A percentile compares a stretch with the other conserved stretches of the same genome.
These are phyloP conservation scores for Fraxinus floribunda DNA, from an alignment of 305 asterid species.

Conservation along the genomic window DNA sequence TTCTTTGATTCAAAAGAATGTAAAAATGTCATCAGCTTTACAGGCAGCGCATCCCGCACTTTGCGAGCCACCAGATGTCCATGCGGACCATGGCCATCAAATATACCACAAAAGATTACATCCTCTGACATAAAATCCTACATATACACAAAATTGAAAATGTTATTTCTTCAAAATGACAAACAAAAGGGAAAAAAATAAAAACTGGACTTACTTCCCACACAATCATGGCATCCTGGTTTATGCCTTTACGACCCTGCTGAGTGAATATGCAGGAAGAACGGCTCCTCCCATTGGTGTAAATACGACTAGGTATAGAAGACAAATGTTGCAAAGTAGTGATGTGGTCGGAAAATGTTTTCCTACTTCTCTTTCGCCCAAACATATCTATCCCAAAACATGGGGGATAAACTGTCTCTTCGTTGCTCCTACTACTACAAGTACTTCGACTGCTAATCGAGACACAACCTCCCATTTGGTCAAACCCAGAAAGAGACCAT, in stretches of 20 bases:
- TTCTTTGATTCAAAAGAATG: slow-evolving; percentile 52
- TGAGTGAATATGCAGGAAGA: slow-evolving; percentile 91
- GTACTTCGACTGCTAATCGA: slow-evolving; percentile 69
- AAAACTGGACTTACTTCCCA: slow-evolving; percentile 73
- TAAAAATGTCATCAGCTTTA: slow-evolving; percentile 59
- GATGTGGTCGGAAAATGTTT: slow-evolving; percentile 63
- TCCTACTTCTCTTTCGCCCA: slow-evolving; percentile 55
- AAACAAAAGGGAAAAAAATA: neutral
- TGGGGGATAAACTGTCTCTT: slow-evolving; percentile 55
- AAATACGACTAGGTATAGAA: slow-evolving; percentile 73
- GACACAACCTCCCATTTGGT: slow-evolving; percentile 88
- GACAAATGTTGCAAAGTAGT: slow-evolving; percentile 64
- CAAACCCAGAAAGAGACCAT: slow-evolving; percentile 50
- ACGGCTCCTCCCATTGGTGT: slow-evolving; percentile 71
- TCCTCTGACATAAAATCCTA: slow-evolving; percentile 89
- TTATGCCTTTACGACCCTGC: slow-evolving; percentile 97
- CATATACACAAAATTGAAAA: slow-evolving; percentile 17
- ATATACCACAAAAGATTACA: slow-evolving; percentile 82
- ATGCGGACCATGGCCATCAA: slow-evolving; percentile 94
- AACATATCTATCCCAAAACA: slow-evolving; percentile 63
- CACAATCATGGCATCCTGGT: slow-evolving; percentile 97
- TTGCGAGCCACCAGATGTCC: slow-evolving; percentile 94
- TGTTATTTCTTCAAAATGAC: neutral
- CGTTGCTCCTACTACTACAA: slow-evolving; percentile 74
- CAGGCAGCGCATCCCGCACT: slow-evolving; percentile 80